phyloP scores from a whole-genome alignment of 345 rosid species.

The Turritis glabra region DNA sequence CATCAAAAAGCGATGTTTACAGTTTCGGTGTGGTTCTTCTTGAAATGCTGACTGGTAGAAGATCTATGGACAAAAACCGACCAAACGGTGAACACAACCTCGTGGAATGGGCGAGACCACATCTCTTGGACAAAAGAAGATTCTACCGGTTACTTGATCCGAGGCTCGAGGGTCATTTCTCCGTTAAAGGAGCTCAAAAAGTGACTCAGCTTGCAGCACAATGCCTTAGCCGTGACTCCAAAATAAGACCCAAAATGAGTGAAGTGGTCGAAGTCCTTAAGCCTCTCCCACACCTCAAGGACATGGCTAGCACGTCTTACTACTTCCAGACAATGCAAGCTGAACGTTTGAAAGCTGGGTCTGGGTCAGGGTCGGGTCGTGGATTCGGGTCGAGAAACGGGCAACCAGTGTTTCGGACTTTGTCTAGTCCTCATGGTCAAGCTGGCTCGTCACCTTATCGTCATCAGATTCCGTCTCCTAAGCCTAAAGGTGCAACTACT shows the following conservation, averaged over 20 bases:
- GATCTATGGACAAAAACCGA: constrained; percentile 85
- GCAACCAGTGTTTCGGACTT: constrained; percentile 36
- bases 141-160: constrained; percentile 78
- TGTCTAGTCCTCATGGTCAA: constrained; percentile 43
- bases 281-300: constrained; percentile 72
- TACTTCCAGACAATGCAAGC: constrained; percentile 77
- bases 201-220: constrained; percentile 78
- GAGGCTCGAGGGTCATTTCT: constrained; percentile 78
- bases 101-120: constrained; percentile 84
- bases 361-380: constrained; percentile 35
- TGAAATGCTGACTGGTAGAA: constrained; percentile 78
- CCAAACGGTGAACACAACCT: constrained; percentile 84
- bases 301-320: constrained; percentile 83
- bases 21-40: constrained; percentile 85
- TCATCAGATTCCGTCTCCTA: constrained; percentile 44
- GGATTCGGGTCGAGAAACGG: constrained; percentile 41
- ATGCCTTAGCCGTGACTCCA: constrained; percentile 80
- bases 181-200: constrained; percentile 76
- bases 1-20: constrained; percentile 83
- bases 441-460: constrained; percentile 35
- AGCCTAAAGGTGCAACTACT: constrained; percentile 40
- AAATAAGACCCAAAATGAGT: constrained; percentile 85
- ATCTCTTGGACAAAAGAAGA: constrained; percentile 77
- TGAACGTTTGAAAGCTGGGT: constrained; percentile 43
- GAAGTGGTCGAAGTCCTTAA: constrained; percentile 75